Base-by-base conservation (phyloP, 257 asterid species). In the Nicotiana tomentosiformis region DNA sequence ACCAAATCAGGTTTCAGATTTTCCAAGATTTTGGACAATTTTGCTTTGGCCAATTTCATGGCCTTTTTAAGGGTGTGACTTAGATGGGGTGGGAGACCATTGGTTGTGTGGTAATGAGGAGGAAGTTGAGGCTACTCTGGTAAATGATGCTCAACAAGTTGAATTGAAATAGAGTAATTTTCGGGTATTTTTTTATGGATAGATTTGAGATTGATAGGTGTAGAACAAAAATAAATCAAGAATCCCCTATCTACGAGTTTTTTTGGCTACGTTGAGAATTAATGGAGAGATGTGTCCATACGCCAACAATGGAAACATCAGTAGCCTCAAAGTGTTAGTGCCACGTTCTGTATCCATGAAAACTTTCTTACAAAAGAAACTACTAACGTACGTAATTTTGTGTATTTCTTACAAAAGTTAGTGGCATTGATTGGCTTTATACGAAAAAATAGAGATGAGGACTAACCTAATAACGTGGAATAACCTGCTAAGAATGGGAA, bases 51-150 rank as follows among this genome's bases (percentile, higher is more conserved):
- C 82, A 37, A 58, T 16, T 89, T 89, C 20, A 88, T 88, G 43
- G 90, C 89, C 1, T 4, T 82, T 62, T 87, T 86, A 11, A 91
- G 93, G 3, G 65, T 77, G 10, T 85, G 84, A 86, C 87, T 84
- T 39, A 90, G 89, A 39, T 79, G 68, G n/a, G 89, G 89, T 2
- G 92, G 92, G 65, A 91, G 92, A 84, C 89, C 92, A 77, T 91
- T 91, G 66, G 94, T 89, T 65, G 94, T 89, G 87, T 91, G 93
- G 82, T 35, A 80, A 82, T 72, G 53, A 35, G 90, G 78, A 7
- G 86, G 90, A 58, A 90, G 91, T 4, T 72, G 76, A 0, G 77
- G 85, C 1, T 33, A 20, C 29, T 84, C 26, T 23, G 26, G 26
- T 23, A 23, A 23, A 23, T 82, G 87, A 57, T 89, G 86, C 35